Base-by-base conservation (phyloP, 2,329 filamentous ascomycete species). In the Chaetomiaceae sp. region DNA sequence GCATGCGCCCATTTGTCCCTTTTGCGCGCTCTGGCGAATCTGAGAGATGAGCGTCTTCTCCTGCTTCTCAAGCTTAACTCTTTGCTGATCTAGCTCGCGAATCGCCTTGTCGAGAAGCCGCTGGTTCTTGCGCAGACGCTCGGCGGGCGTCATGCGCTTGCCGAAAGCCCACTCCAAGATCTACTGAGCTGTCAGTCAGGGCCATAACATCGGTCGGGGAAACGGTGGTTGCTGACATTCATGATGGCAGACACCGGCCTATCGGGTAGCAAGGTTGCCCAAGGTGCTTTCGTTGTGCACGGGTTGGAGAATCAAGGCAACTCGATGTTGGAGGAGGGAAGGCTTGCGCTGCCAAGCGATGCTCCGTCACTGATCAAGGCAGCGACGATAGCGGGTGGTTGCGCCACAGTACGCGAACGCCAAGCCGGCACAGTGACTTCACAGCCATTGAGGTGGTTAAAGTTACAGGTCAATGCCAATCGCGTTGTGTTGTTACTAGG, bases 161-260 rank as follows among this genome's bases (percentile, higher is more conserved):
- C 93, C 93, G 64, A 98, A 98, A 32, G 91, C 91, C 90, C 93
- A 98, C 79, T 98, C 93, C 52, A 98, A 79, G 64, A 97, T 88
- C 88, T 96, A 59, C 4, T 17, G n/a, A 22, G 53, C 15, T 40
- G 39, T 61, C 52, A 62, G 57, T 43, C 42, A 49, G 38, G 50
- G 52, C 35, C 20, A 14, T 29, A 5, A 29, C 27, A 40, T 42
- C 17, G 22, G 15, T 39, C 19, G 47, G n/a, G 46, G 45, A 37
- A 41, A 48, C 34, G 47, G 44, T 33, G 38, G 39, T 40, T 36
- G 32, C 51, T 51, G 60, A 81, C 79, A 66, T 83, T 83, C 79
- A 83, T 80, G 57, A 50, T 69, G 60, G 30, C 36, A n/a, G 38
- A n/a, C n/a, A n/a, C n/a, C n/a, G n/a, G n/a, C n/a, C n/a, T n/a